Evolutionary conservation across 2,329 filamentous ascomycete genomes (phyloP).

Genomic region (Cladorrhinum sp.): DNA sequence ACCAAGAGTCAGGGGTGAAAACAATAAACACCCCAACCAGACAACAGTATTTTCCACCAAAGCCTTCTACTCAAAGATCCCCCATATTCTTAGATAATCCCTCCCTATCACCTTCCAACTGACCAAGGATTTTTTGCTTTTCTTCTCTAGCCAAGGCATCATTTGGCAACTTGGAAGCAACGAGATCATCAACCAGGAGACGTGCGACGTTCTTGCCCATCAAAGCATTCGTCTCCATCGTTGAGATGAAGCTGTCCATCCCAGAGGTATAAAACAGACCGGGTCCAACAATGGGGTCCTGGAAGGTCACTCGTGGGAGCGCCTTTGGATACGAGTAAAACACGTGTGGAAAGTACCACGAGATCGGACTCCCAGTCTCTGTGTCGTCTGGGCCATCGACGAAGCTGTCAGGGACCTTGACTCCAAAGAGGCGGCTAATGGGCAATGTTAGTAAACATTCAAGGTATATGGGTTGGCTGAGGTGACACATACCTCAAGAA

Average conservation of each 20-base stretch:
- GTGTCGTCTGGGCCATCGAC: slow-evolving; percentile 34
- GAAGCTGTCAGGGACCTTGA: slow-evolving; percentile 44
- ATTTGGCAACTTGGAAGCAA: slow-evolving; percentile 20
- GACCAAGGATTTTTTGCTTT: background rate
- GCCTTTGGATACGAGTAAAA: slow-evolving; percentile 87
- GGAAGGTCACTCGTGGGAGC: slow-evolving; percentile 82
- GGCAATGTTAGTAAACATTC: background rate
- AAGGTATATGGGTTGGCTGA: background rate
- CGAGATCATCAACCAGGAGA: slow-evolving; percentile 63
- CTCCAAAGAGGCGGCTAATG: slow-evolving; percentile 44
- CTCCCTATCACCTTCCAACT: background rate
- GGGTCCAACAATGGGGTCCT: slow-evolving; percentile 67
- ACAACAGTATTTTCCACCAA: background rate
- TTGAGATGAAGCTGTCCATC: slow-evolving; percentile 92
- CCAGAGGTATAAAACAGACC: slow-evolving; percentile 69
- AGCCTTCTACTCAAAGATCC: background rate
- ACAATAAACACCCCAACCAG: no score
- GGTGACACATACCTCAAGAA: slow-evolving; percentile 45
- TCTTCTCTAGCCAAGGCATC: slow-evolving; percentile 12
- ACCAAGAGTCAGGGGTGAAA: no score
- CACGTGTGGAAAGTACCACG: slow-evolving; percentile 73
- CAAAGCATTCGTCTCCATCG: slow-evolving; percentile 93
- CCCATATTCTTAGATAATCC: background rate
- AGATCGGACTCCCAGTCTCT: slow-evolving; percentile 50
- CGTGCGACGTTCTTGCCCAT: slow-evolving; percentile 85